These are phyloP conservation scores for Penicillium concentricum DNA, from an alignment of 2,329 filamentous ascomycete species.

Conservation along the genomic window DNA sequence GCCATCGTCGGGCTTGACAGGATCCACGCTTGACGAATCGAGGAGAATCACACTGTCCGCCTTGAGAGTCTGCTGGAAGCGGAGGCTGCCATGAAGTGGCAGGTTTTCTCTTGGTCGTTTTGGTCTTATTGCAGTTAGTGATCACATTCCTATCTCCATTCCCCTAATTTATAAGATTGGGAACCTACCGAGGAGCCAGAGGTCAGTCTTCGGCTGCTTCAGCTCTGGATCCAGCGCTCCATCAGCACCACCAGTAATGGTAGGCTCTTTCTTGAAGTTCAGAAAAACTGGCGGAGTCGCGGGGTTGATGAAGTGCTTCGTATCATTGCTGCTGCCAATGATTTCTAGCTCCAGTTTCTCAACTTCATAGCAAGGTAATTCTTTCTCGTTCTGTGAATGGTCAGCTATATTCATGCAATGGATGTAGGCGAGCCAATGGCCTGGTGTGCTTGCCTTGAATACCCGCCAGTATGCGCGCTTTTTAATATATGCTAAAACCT, in stretches of 20 bases:
- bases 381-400: conserved; percentile 4
- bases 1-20: background rate
- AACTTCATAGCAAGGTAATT: conserved; percentile 9
- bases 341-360: conserved; percentile 11
- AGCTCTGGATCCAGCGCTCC: conserved; percentile 8
- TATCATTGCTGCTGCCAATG: conserved; percentile 12
- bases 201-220: conserved; percentile 7
- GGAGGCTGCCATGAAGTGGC: background rate
- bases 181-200: conserved; percentile 1
- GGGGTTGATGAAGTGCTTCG: conserved; percentile 6
- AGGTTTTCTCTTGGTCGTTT: conserved; percentile 9
- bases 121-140: background rate
- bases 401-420: background rate
- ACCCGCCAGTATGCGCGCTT: conserved; percentile 10
- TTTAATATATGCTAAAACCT: conserved; percentile 2
- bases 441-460: background rate
- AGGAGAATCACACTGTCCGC: conserved; percentile 9
- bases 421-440: too few species aligned
- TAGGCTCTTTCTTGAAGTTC: conserved; percentile 13
- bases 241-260: conserved; percentile 9
- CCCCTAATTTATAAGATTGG: too few species aligned
- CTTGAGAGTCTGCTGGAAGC: conserved; percentile 4
- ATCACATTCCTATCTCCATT: background rate
- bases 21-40: conserved; percentile 6
- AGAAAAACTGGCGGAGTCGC: conserved; percentile 1